Evolutionary conservation across 306 rosid species (phyloP).

Genomic region (Pyrus communis): DNA sequence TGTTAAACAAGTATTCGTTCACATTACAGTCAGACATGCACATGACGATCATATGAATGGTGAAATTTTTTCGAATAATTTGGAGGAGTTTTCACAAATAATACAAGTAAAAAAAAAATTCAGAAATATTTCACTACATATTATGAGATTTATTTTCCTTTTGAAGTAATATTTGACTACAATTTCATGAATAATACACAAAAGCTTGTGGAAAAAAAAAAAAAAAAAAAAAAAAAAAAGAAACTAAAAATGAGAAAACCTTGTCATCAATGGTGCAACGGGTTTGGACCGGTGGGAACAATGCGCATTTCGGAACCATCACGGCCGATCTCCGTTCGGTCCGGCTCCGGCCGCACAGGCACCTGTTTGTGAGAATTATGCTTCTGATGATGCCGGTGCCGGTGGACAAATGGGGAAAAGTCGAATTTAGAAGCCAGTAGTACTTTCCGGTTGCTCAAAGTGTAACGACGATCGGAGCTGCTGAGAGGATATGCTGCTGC

Average conservation of each 20-base stretch:
- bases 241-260: constrained; percentile 3
- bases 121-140: constrained; percentile 14
- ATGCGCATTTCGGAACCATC: constrained; percentile 75
- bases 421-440: constrained; percentile 31
- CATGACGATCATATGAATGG: constrained; percentile 7
- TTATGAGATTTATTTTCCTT: background rate
- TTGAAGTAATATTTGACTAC: background rate
- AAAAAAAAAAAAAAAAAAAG: constrained; percentile 1
- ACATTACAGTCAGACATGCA: background rate
- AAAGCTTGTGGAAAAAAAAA: constrained; percentile 1
- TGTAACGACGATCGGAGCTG: background rate
- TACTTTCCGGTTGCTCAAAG: constrained; percentile 33
- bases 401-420: constrained; percentile 47
- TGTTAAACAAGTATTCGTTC: background rate
- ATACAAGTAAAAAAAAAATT: background rate
- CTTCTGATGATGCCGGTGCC: constrained; percentile 8
- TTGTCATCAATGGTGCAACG: constrained; percentile 83
- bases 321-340: constrained; percentile 39
- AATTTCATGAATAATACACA: constrained; percentile 12
- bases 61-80: background rate
- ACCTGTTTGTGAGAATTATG: constrained; percentile 9
- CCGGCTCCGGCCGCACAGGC: background rate
- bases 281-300: constrained; percentile 96
- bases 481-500: background rate
- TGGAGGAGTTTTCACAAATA: background rate